Evolutionary conservation across 2,329 filamentous ascomycete genomes (phyloP).

Genomic region (Xylaria sp.): DNA sequence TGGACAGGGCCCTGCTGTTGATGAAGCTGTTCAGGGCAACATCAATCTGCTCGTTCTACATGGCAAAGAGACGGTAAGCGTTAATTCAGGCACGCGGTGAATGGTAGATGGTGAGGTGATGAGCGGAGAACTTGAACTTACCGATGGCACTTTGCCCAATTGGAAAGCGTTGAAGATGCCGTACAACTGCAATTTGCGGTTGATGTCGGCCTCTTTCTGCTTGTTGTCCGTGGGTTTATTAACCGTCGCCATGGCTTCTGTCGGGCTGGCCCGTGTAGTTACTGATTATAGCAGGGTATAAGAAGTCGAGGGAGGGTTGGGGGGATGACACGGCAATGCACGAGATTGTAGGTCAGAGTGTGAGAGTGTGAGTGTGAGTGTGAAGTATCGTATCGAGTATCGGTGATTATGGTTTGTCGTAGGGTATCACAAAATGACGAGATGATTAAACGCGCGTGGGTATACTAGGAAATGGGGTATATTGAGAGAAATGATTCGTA

Average conservation of each 20-base stretch:
- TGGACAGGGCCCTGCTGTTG: slow-evolving; percentile 73
- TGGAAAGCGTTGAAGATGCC: slow-evolving; percentile 89
- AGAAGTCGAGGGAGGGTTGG: not conserved
- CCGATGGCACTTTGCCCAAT: slow-evolving; percentile 89
- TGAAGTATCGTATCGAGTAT: not conserved
- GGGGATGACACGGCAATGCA: not conserved
- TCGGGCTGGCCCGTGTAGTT: not conserved
- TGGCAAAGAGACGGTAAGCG: slow-evolving; percentile 30
- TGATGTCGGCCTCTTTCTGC: slow-evolving; percentile 86
- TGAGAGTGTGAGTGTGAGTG: not conserved
- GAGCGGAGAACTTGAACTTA: slow-evolving; percentile 56
- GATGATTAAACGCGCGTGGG: slow-evolving; percentile 29
- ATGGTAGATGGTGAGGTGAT: too few species aligned
- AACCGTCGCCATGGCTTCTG: slow-evolving; percentile 58
- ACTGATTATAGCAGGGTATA: slow-evolving; percentile 13
- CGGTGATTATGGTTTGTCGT: slow-evolving; percentile 2
- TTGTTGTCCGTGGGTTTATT: slow-evolving; percentile 79
- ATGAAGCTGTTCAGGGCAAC: slow-evolving; percentile 91
- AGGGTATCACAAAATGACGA: slow-evolving; percentile 39
- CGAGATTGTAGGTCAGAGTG: not conserved
- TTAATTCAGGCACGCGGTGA: not conserved
- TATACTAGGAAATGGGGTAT: slow-evolving; percentile 31
- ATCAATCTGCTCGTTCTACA: slow-evolving; percentile 93
- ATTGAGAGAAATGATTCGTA: slow-evolving; percentile 14
- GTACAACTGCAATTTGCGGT: slow-evolving; percentile 93